These are phyloP conservation scores for Chytriomyces sp. DNA, from an alignment of 192 early-diverging fungal genomes.

Conservation along the genomic window DNA sequence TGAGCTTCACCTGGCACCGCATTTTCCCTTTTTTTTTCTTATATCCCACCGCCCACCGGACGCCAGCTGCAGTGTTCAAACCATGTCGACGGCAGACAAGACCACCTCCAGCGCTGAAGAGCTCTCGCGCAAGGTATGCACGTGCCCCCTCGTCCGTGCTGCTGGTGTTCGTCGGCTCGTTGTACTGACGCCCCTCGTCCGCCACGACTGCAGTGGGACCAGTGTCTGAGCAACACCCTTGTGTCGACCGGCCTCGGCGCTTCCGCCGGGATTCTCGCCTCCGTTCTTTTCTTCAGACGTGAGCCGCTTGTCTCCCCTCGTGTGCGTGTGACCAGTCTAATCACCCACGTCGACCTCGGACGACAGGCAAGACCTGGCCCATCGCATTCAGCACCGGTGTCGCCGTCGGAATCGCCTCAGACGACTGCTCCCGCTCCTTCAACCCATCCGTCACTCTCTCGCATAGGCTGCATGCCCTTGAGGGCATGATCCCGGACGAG, in stretches of 20 bases:
- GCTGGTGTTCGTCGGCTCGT: too few relatives aligned
- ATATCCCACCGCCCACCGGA: too few relatives aligned
- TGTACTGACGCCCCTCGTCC: too few relatives aligned
- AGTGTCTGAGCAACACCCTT: constrained; percentile 21
- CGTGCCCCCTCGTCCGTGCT: too few relatives aligned
- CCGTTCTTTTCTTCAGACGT: constrained; percentile 29
- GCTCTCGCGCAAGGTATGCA: too few relatives aligned
- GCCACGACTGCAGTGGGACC: constrained; percentile 32
- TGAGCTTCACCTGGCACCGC: too few relatives aligned
- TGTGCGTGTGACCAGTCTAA: too few relatives aligned
- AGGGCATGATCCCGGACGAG: constrained; percentile 19
- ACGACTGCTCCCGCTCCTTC: constrained; percentile 29
- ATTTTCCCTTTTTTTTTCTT: too few relatives aligned
- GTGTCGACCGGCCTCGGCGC: constrained; percentile 20
- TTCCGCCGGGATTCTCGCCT: constrained; percentile 22
- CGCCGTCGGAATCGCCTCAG: constrained; percentile 15
- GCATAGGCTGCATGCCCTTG: constrained; percentile 16
- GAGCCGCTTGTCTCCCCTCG: too few relatives aligned
- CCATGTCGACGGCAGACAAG: too few relatives aligned
- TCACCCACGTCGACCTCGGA: neutral
- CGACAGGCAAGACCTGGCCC: constrained; percentile 26
- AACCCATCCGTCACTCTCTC: constrained; percentile 26
- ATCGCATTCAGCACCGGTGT: constrained; percentile 28
- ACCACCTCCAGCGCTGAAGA: too few relatives aligned
- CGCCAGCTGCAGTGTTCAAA: too few relatives aligned